These are phyloP conservation scores for Phenoliferia sp. DNA, from an alignment of 1,284 basidiomycete species.

Conservation along the genomic window DNA sequence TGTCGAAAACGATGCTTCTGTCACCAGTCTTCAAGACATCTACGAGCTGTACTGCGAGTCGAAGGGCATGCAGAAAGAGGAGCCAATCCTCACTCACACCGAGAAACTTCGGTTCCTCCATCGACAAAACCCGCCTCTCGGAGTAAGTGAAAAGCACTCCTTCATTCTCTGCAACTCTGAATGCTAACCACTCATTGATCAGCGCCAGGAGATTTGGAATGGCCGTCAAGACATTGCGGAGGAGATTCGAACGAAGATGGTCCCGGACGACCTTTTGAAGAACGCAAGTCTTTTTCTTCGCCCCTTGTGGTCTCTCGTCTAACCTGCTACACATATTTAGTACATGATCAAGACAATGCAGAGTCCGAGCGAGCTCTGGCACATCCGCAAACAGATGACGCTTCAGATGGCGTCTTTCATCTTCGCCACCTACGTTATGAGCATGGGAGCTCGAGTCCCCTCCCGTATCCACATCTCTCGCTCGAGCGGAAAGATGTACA, in stretches of 20 bases:
- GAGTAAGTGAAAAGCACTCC: conserved; percentile 12
- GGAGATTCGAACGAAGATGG: conserved; percentile 81
- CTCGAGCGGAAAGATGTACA: conserved; percentile 79
- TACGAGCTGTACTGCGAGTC: conserved; percentile 84
- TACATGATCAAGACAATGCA: conserved; percentile 87
- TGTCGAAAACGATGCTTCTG: conserved; percentile 85
- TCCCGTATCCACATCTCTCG: conserved; percentile 83
- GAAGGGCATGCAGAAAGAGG: conserved; percentile 75
- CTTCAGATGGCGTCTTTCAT: conserved; percentile 79
- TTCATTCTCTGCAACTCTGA: neutral
- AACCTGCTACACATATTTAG: conserved; percentile 53
- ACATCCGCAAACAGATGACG: conserved; percentile 95
- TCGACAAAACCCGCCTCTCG: conserved; percentile 20
- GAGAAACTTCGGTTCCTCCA: conserved; percentile 65
- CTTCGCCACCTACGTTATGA: conserved; percentile 90
- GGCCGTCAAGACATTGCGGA: conserved; percentile 70
- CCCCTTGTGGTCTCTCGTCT: neutral
- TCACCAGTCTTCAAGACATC: conserved; percentile 87
- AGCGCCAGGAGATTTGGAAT: conserved; percentile 21
- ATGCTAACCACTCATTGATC: neutral
- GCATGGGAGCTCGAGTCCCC: conserved; percentile 76
- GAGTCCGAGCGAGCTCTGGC: conserved; percentile 83
- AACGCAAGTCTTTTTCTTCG: conserved; percentile 54
- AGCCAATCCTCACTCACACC: conserved; percentile 75
- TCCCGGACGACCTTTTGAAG: conserved; percentile 82